phyloP scores from a whole-genome alignment of 148 eudicot species.

The Chenopodium berlandieri region DNA sequence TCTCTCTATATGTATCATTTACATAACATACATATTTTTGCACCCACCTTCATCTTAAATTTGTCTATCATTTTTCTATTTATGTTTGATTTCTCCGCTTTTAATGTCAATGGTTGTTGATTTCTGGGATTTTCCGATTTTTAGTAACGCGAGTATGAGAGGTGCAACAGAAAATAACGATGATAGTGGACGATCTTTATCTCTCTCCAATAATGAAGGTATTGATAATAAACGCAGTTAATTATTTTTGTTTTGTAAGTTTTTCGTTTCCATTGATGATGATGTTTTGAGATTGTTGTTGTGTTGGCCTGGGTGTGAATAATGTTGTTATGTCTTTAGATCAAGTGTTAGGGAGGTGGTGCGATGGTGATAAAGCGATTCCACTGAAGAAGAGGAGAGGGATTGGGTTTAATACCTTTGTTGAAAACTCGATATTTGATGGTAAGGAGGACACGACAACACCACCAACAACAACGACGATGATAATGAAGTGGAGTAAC shows the following conservation, averaged over 20 bases:
- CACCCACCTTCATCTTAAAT: constrained; percentile 21
- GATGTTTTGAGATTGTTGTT: neutral
- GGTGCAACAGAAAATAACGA: neutral
- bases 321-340: neutral
- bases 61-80: constrained; percentile 9
- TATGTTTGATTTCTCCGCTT: constrained; percentile 15
- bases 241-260: no score
- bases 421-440: neutral
- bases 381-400: constrained; percentile 69
- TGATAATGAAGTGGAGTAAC: neutral
- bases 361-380: constrained; percentile 35
- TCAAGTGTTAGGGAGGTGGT: constrained; percentile 22
- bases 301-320: neutral
- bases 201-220: constrained; percentile 27
- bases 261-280: no score
- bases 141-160: constrained; percentile 38
- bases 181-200: neutral
- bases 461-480: neutral
- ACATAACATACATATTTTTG: constrained; percentile 4
- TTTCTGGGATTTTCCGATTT: constrained; percentile 31
- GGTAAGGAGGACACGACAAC: neutral
- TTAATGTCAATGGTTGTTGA: constrained; percentile 26
- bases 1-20: neutral
- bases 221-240: neutral
- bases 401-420: constrained; percentile 17